phyloP scores from a whole-genome alignment of 257 asterid genomes.

The Solanum dulcamara region DNA sequence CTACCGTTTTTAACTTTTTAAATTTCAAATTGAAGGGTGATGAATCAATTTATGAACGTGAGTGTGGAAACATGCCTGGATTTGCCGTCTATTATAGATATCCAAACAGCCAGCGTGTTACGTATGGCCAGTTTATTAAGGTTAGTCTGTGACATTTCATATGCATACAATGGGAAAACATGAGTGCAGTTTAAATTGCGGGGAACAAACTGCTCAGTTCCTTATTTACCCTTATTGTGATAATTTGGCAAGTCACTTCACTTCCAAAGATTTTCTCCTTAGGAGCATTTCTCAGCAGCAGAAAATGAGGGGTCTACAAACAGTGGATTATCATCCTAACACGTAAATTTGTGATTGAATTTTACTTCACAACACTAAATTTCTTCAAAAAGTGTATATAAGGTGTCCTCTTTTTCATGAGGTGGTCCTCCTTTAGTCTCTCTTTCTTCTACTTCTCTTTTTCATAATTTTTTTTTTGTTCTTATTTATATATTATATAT shows the following conservation, averaged over 20 bases:
- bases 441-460: background rate
- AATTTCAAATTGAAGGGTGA: slow-evolving; percentile 35
- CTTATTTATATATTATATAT: background rate
- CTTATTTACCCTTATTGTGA: background rate
- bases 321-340: background rate
- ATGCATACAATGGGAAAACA: background rate
- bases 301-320: background rate
- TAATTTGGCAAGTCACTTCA: background rate
- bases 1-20: background rate
- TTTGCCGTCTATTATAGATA: slow-evolving; percentile 95
- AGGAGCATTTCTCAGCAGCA: background rate
- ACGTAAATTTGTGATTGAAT: background rate
- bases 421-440: background rate
- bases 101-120: slow-evolving; percentile 97
- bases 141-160: slow-evolving; percentile 26
- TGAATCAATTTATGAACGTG: slow-evolving; percentile 87
- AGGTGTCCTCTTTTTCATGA: background rate
- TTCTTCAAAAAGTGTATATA: background rate
- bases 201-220: background rate
- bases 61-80: slow-evolving; percentile 99
- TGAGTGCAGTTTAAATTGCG: background rate
- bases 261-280: background rate
- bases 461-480: background rate
- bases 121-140: slow-evolving; percentile 91
- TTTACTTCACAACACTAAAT: background rate